Percentiles rank a stretch among this genome's conserved stretches.
These are phyloP conservation scores for Quillaja saponaria DNA, from an alignment of 306 rosid genomes.

Conservation along the genomic window DNA sequence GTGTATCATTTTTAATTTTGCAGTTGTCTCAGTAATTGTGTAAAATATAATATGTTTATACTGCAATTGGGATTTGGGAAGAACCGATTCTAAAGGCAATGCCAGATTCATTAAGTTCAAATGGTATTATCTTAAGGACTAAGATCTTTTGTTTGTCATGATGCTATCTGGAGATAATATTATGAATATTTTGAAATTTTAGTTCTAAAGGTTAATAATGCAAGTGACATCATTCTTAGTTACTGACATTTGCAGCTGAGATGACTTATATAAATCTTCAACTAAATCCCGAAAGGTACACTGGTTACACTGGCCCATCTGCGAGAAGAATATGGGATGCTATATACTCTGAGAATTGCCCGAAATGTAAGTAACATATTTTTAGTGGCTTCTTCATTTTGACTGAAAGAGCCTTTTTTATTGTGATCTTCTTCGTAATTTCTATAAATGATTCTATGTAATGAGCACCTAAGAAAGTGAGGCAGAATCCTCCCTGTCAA, in stretches of 20 bases:
- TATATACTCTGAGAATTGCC: constrained; percentile 90
- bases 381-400: neutral
- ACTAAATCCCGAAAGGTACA: constrained; percentile 90
- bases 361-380: constrained; percentile 63
- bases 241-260: constrained; percentile 60
- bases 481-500: neutral
- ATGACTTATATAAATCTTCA: constrained; percentile 96
- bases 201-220: constrained; percentile 17
- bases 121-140: constrained; percentile 12
- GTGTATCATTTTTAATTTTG: constrained; percentile 16
- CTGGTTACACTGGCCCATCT: constrained; percentile 90
- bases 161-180: neutral
- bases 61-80: constrained; percentile 8
- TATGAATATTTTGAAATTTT: constrained; percentile 7
- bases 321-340: constrained; percentile 98
- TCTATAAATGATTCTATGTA: neutral
- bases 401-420: constrained; percentile 5
- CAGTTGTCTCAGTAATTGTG: constrained; percentile 11
- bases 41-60: constrained; percentile 13
- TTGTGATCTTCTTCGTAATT: neutral
- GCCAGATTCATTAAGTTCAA: neutral
- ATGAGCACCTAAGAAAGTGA: neutral
- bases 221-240: neutral
- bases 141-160: constrained; percentile 7
- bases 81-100: neutral